Evolutionary conservation across 129 eudicot genomes (phyloP).

Genomic region (Pseudognaphalium luteoalbum): DNA sequence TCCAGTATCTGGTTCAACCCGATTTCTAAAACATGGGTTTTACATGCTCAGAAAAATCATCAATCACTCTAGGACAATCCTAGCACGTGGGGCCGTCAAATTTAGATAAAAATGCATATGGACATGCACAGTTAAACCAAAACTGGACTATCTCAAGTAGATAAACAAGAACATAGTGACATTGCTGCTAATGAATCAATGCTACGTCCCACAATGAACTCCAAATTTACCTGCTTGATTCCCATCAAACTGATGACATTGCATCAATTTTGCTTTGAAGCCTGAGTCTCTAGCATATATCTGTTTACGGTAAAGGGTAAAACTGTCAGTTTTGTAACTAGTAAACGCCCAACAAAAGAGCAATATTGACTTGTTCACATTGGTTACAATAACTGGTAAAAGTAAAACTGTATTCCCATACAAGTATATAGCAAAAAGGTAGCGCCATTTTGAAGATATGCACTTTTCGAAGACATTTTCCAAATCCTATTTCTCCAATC

Average conservation of each 20-base stretch:
- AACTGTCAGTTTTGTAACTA: background rate
- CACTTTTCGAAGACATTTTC: background rate
- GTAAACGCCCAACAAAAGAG: background rate
- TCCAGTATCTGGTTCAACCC: no score
- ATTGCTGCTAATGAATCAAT: background rate
- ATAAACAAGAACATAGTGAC: background rate
- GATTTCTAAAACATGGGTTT: no score
- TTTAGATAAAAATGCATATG: no score
- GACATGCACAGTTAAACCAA: background rate
- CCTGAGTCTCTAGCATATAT: background rate
- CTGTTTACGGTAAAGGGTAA: slow-evolving; percentile 3
- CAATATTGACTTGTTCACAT: background rate
- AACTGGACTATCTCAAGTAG: background rate
- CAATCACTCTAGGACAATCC: no score
- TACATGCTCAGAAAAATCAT: no score
- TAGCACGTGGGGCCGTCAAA: no score
- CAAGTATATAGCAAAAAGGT: background rate
- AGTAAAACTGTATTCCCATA: background rate
- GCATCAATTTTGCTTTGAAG: background rate
- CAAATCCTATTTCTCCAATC: background rate
- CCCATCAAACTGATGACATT: background rate
- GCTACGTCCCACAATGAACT: background rate
- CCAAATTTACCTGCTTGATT: background rate
- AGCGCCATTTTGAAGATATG: background rate
- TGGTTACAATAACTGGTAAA: background rate